Conservation (phyloP, 2,329 filamentous ascomycete genomes). For the Atkinsonella texensis region DNA sequence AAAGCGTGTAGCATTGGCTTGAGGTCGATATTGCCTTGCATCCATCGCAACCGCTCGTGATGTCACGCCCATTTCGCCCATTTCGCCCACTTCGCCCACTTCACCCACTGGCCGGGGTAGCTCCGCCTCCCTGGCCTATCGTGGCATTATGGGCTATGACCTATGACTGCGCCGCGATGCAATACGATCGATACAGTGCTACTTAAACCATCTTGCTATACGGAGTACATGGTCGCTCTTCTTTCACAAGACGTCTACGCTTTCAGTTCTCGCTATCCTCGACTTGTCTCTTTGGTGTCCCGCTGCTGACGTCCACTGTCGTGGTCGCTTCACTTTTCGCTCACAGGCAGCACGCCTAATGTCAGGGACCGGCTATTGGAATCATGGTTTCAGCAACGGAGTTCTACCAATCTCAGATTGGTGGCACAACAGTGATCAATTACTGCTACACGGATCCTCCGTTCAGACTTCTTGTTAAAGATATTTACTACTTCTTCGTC, state of each 20-base stretch:
- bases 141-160: not conserved
- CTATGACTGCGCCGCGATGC: not conserved
- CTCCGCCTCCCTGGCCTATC: not conserved
- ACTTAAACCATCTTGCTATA: not conserved
- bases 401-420: slow-evolving; percentile 48
- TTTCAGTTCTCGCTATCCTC: not conserved
- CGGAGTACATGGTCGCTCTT: not conserved
- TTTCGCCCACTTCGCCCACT: not conserved
- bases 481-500: slow-evolving; percentile 43
- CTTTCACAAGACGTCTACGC: not conserved
- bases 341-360: not conserved
- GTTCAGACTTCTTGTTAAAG: slow-evolving; percentile 36
- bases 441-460: slow-evolving; percentile 49
- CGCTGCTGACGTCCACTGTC: not conserved
- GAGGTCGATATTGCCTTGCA: not conserved
- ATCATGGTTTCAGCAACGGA: slow-evolving; percentile 23
- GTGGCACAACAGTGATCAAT: slow-evolving; percentile 43
- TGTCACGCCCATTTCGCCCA: too few species aligned
- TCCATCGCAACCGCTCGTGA: not conserved
- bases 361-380: too few species aligned
- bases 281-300: not conserved
- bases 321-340: not conserved
- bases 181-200: not conserved
- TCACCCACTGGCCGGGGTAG: not conserved
- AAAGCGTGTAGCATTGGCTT: not conserved